Percentiles rank a stretch among this genome's conserved stretches.
Evolutionary conservation across 192 early-diverging fungal genomes (phyloP).

Genomic region (Linnemannia hyalina): DNA sequence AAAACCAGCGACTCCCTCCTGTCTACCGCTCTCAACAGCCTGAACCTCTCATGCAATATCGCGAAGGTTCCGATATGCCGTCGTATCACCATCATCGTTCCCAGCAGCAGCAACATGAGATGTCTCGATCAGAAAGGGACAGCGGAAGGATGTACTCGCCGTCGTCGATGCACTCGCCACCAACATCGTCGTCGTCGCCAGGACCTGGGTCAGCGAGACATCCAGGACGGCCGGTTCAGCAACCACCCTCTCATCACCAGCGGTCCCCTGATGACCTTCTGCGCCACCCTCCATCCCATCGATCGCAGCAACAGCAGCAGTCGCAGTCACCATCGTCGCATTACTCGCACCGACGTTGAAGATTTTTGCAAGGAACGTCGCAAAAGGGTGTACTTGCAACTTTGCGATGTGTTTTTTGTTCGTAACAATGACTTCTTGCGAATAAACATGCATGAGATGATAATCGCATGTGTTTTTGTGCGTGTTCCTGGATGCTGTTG

Average conservation of each 20-base stretch:
- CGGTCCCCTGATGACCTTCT: not conserved
- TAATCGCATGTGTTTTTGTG: no score
- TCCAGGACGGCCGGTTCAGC: not conserved
- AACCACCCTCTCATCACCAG: not conserved
- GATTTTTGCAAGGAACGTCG: no score
- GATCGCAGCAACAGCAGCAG: not conserved
- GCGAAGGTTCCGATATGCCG: not conserved
- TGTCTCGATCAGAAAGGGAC: not conserved
- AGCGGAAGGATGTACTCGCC: not conserved
- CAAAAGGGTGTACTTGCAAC: no score
- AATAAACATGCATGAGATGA: no score
- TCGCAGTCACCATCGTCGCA: not conserved
- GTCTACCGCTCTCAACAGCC: not conserved
- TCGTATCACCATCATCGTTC: not conserved
- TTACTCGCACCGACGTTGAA: not conserved
- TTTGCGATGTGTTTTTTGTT: no score
- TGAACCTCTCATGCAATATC: not conserved
- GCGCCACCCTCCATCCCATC: not conserved
- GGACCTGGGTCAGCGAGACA: not conserved
- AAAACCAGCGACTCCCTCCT: not conserved
- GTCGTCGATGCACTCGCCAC: not conserved
- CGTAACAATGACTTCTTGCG: no score
- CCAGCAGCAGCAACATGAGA: not conserved
- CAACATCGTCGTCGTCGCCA: not conserved
- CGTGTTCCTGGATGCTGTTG: no score